phyloP scores from a whole-genome alignment of 176 grass and related monocot genomes.

The Cenchrus americanus region DNA sequence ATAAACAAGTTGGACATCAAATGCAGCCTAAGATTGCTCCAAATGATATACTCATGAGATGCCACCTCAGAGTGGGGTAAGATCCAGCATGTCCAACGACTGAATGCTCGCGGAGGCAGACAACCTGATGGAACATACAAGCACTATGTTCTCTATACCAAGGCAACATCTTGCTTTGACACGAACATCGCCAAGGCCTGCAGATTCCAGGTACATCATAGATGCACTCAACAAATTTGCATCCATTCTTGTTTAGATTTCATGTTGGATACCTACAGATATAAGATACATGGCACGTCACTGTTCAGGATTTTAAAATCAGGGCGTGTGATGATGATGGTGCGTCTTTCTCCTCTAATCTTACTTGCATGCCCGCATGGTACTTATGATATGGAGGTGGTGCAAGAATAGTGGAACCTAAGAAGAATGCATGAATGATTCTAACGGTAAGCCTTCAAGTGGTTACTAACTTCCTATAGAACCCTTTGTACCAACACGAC shows the following conservation, averaged over 20 bases:
- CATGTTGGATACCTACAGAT: neutral
- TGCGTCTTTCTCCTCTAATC: neutral
- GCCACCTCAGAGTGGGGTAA: neutral
- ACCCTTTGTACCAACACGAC: neutral
- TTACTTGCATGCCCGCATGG: neutral
- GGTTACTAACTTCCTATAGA: neutral
- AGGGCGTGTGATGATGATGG: neutral
- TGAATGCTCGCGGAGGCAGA: neutral
- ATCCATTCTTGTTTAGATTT: neutral
- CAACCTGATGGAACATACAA: neutral
- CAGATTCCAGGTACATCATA: neutral
- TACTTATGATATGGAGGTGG: neutral
- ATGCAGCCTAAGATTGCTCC: neutral
- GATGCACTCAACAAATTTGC: neutral
- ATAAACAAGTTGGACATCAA: neutral
- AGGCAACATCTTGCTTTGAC: neutral
- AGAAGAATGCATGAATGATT: neutral
- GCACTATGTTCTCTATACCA: neutral
- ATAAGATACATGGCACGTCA: neutral
- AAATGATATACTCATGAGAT: neutral
- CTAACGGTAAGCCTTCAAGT: neutral
- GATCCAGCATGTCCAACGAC: neutral
- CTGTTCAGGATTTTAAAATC: neutral
- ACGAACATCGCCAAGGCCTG: neutral
- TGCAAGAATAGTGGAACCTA: neutral